Evolutionary conservation across 2,329 filamentous ascomycete species (phyloP).

Genomic region (Zarea fungicola): DNA sequence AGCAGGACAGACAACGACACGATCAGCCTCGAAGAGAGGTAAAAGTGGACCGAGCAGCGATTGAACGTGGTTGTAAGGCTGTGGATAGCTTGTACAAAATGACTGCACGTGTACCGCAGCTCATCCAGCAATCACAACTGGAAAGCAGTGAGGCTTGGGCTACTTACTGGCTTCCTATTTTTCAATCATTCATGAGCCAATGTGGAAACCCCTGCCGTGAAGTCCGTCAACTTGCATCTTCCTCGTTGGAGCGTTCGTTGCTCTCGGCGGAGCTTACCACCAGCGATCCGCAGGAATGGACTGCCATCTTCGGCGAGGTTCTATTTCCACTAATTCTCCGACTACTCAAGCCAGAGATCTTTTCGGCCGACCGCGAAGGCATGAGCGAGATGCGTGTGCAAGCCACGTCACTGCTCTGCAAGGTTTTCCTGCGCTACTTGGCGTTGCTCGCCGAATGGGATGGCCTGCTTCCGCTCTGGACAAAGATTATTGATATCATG

Average conservation of each 20-base stretch:
- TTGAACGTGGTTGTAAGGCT: slow-evolving; percentile 73
- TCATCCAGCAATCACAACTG: slow-evolving; percentile 90
- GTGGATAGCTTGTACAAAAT: slow-evolving; percentile 77
- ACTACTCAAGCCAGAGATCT: slow-evolving; percentile 89
- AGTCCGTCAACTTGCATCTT: slow-evolving; percentile 82
- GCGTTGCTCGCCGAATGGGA: slow-evolving; percentile 80
- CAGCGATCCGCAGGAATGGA: slow-evolving; percentile 87
- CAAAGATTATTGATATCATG: slow-evolving; percentile 88
- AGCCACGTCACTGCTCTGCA: slow-evolving; percentile 84
- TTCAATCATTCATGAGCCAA: slow-evolving; percentile 80
- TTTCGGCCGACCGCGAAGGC: slow-evolving; percentile 80
- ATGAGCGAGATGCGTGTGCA: slow-evolving; percentile 96
- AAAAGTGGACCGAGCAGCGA: slow-evolving; percentile 43
- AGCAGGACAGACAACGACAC: slow-evolving; percentile 39
- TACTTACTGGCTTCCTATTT: slow-evolving; percentile 95
- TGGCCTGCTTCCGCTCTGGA: slow-evolving; percentile 86
- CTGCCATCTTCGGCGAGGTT: slow-evolving; percentile 88
- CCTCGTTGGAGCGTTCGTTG: slow-evolving; percentile 77
- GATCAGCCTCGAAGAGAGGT: slow-evolving; percentile 21
- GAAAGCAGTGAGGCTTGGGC: slow-evolving; percentile 90
- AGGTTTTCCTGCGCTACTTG: slow-evolving; percentile 92
- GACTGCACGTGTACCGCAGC: slow-evolving; percentile 72
- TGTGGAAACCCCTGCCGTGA: slow-evolving; percentile 93
- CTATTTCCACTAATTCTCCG: slow-evolving; percentile 85
- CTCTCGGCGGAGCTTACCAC: slow-evolving; percentile 79